phyloP scores from a whole-genome alignment of 2,329 filamentous ascomycete genomes.

The Teratosphaeria gauchensis region DNA sequence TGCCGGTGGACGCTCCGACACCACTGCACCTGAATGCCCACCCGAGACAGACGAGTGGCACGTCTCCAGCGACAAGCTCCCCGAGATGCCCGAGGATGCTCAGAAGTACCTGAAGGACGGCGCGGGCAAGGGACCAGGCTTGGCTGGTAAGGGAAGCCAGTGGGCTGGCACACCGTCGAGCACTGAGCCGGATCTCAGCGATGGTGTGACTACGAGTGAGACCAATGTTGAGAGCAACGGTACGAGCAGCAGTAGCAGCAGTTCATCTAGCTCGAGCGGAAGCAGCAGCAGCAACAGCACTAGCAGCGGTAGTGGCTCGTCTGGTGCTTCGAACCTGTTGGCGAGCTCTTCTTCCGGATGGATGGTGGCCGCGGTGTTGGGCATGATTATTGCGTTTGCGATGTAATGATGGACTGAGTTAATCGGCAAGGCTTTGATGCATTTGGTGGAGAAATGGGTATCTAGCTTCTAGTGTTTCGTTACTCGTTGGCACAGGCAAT shows the following conservation, averaged over 20 bases:
- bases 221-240: neutral
- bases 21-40: slow-evolving; percentile 47
- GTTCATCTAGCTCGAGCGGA: neutral
- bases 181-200: slow-evolving; percentile 32
- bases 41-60: slow-evolving; percentile 46
- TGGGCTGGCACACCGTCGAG: slow-evolving; percentile 42
- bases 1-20: slow-evolving; percentile 44
- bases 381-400: neutral
- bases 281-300: neutral
- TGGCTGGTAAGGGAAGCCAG: slow-evolving; percentile 37
- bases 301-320: neutral
- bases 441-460: neutral
- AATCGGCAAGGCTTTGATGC: neutral
- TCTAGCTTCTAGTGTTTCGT: neutral
- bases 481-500: neutral
- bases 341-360: neutral
- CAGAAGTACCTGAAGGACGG: slow-evolving; percentile 48
- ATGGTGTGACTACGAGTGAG: slow-evolving; percentile 13
- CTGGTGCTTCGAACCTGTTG: neutral
- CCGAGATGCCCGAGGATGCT: slow-evolving; percentile 46
- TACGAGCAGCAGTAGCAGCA: neutral
- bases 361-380: neutral
- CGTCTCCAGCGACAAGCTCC: slow-evolving; percentile 41
- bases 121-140: slow-evolving; percentile 47
- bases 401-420: neutral